A percentile compares a stretch with the other conserved stretches of the same genome.
These are phyloP conservation scores for Trypanosomatidae sp. DNA, from an alignment of 208 protist genomes.

Conservation along the genomic window DNA sequence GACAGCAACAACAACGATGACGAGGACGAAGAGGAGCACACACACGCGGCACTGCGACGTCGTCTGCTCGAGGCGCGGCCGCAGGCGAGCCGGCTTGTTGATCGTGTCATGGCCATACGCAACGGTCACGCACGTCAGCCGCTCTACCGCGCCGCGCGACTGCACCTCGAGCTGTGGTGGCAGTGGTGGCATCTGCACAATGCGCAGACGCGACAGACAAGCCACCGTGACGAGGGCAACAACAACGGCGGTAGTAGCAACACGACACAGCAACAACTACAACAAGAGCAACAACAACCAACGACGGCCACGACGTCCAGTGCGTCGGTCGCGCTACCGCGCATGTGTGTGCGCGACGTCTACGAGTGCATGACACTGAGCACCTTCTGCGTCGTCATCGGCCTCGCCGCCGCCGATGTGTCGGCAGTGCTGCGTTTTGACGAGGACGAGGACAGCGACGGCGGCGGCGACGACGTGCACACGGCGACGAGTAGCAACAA, in stretches of 20 bases:
- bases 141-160: constrained; percentile 28
- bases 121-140: constrained; percentile 52
- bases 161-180: constrained; percentile 73
- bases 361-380: constrained; percentile 60
- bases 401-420: constrained; percentile 38
- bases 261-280: neutral
- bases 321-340: neutral
- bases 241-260: neutral
- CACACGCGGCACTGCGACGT: constrained; percentile 6
- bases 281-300: neutral
- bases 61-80: constrained; percentile 7
- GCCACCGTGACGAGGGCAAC: neutral
- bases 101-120: constrained; percentile 35
- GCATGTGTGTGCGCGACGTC: constrained; percentile 20
- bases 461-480: neutral
- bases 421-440: constrained; percentile 7
- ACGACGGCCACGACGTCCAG: too few species aligned
- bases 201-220: too few species aligned
- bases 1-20: neutral
- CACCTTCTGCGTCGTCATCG: constrained; percentile 71
- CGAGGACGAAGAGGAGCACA: neutral
- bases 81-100: constrained; percentile 7
- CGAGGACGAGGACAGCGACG: neutral
- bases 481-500: neutral
- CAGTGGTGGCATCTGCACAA: constrained; percentile 20